Base-by-base conservation (phyloP, 140 eudicot genomes). In the Oenanthe javanica region DNA sequence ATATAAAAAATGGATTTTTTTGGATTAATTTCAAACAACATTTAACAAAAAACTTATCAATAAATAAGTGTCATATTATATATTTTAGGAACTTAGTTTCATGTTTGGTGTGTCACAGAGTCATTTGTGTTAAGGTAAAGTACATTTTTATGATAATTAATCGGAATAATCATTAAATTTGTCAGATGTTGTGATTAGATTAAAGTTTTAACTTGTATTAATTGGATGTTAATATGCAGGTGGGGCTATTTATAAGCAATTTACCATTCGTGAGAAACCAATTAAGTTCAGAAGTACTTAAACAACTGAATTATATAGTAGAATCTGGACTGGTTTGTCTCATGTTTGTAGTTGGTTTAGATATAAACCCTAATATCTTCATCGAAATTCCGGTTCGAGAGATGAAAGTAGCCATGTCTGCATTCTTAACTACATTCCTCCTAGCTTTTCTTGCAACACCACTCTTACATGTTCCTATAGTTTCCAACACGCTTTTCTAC, bases 261-360 rank as follows among this genome's bases (percentile, higher is more conserved):
- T 36, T 91, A 54, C 92, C 96, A 4, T 23, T 88, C 27, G 40
- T 93, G 54, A 87, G 93, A 1, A 70, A 63, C 31, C 79, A 83
- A 45, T 66, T 87, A 19, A 63, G 81, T 8, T 79, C 63, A 1
- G 97, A 88, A 15, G 84, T 92, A 9, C 85, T 74, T 6, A 86
- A 81, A 74, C 86, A 93, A 0, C 79, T 94, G 49, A 85, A 79
- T 6, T 94, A 84, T 69, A 79, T 94, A 51, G 89, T 93, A 1
- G 97, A 92, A 45, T 90, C 89, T 14, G 96, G 91, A 2, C 90
- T 92, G 92, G 86, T 92, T 43, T 84, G 83, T 67, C 96, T 92
- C 83, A 92, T 94, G 97, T 94, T 92, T 57, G 96, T 93, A 9
- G 84, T 84, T 9, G 98, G 98, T 64, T 85, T 94, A 3, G 97